A percentile compares a stretch with the other conserved stretches of the same genome.
Conservation (phyloP, 2,329 filamentous ascomycete species). For the Trichoderma oligosporum region DNA sequence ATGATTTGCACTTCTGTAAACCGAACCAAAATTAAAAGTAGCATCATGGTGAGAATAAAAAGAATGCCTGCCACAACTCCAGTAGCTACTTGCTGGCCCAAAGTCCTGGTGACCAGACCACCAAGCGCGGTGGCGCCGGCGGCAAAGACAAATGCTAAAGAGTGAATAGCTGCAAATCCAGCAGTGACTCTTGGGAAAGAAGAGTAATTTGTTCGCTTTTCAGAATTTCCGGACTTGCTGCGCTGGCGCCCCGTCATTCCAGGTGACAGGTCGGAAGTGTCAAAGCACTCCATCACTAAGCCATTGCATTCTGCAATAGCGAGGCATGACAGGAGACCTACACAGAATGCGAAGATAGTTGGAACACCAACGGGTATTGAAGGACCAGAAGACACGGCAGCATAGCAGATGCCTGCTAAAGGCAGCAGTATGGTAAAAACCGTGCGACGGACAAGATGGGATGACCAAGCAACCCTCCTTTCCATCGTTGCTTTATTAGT, state of each 20-base stretch:
- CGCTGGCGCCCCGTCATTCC: conserved; percentile 60
- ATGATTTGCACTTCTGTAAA: conserved; percentile 67
- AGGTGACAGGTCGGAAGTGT: conserved; percentile 73
- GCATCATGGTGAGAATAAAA: conserved; percentile 58
- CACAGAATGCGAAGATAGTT: conserved; percentile 59
- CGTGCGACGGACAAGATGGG: conserved; percentile 64
- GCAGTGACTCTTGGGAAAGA: conserved; percentile 70
- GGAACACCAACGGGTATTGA: conserved; percentile 60
- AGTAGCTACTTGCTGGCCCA: conserved; percentile 65
- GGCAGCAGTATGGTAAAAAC: conserved; percentile 66
- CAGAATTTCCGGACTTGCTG: conserved; percentile 36
- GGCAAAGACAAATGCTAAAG: conserved; percentile 64
- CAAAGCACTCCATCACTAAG: conserved; percentile 76
- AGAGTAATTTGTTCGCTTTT: conserved; percentile 64
- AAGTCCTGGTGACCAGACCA: conserved; percentile 60
- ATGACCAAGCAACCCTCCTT: conserved; percentile 63
- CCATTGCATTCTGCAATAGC: conserved; percentile 74
- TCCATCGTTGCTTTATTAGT: conserved; percentile 66
- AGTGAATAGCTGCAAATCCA: conserved; percentile 67
- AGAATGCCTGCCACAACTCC: conserved; percentile 66
- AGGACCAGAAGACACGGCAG: conserved; percentile 61
- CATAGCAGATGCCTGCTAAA: conserved; percentile 63
- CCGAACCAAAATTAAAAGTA: conserved; percentile 59
- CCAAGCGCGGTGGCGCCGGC: conserved; percentile 65
- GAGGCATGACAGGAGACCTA: conserved; percentile 69